phyloP scores from a whole-genome alignment of 345 rosid species.

The Carallia brachiata region DNA sequence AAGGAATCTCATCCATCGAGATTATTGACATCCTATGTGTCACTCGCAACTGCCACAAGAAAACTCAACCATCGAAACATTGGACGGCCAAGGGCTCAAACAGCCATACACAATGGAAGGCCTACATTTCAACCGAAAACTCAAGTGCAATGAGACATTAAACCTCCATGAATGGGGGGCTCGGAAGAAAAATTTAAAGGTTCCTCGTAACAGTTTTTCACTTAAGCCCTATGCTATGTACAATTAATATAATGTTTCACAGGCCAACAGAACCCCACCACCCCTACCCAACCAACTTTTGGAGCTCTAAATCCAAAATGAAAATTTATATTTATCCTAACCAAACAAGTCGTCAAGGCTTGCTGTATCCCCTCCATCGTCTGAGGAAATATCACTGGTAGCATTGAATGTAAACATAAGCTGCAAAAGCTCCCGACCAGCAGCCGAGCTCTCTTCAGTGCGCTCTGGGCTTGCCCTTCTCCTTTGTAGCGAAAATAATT shows the following conservation, averaged over 20 bases:
- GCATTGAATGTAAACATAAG: conserved; percentile 46
- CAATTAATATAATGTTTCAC: conserved; percentile 18
- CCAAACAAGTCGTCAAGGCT: conserved; percentile 43
- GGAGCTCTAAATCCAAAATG: too few relatives aligned
- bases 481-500: conserved; percentile 48
- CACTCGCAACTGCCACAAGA: too few relatives aligned
- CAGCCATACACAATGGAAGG: too few relatives aligned
- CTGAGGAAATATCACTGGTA: conserved; percentile 37
- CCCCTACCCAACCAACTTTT: neutral
- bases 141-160: too few relatives aligned
- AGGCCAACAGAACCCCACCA: neutral
- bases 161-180: too few relatives aligned
- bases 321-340: conserved; percentile 2
- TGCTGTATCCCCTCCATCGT: conserved; percentile 38
- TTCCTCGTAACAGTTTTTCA: neutral
- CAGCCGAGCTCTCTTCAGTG: conserved; percentile 40
- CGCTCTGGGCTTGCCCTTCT: conserved; percentile 32
- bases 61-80: too few relatives aligned
- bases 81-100: too few relatives aligned
- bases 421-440: conserved; percentile 46
- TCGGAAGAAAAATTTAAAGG: neutral
- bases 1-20: too few relatives aligned
- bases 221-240: conserved; percentile 23
- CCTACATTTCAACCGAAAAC: too few relatives aligned
- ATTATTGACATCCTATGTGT: too few relatives aligned